phyloP scores from a whole-genome alignment of 129 eudicot genomes.

The Sambucus nigra region DNA sequence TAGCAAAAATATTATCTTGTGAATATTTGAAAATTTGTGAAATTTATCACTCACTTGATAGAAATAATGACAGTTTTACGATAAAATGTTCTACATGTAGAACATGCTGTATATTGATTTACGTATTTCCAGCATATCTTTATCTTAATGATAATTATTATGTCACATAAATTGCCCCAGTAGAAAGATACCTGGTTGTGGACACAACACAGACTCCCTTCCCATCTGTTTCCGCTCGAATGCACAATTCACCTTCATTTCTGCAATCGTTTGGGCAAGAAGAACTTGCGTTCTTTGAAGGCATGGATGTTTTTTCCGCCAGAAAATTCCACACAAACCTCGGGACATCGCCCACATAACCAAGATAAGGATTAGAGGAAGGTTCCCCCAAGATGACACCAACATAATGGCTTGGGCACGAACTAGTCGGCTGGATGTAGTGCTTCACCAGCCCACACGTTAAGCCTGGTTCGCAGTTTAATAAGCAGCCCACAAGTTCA shows the following conservation, averaged over 20 bases:
- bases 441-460: conserved; percentile 69
- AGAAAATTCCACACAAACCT: conserved; percentile 85
- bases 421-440: conserved; percentile 48
- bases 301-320: conserved; percentile 65
- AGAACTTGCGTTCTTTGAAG: conserved; percentile 30
- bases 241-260: conserved; percentile 54
- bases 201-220: conserved; percentile 76
- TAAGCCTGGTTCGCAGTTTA: conserved; percentile 79
- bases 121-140: too few species aligned
- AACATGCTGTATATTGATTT: too few species aligned
- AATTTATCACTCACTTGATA: too few species aligned
- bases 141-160: too few species aligned
- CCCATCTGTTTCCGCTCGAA: conserved; percentile 57
- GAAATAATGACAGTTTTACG: too few species aligned
- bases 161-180: not conserved
- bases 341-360: conserved; percentile 62
- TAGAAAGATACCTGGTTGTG: conserved; percentile 69
- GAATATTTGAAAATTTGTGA: too few species aligned
- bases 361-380: conserved; percentile 44
- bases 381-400: conserved; percentile 82
- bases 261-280: conserved; percentile 61
- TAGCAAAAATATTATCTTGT: too few species aligned
- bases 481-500: conserved; percentile 69
- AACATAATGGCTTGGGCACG: conserved; percentile 86
- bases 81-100: too few species aligned